Base-by-base conservation (phyloP, 352 stramenopile species). In the Pythium inflatum region DNA sequence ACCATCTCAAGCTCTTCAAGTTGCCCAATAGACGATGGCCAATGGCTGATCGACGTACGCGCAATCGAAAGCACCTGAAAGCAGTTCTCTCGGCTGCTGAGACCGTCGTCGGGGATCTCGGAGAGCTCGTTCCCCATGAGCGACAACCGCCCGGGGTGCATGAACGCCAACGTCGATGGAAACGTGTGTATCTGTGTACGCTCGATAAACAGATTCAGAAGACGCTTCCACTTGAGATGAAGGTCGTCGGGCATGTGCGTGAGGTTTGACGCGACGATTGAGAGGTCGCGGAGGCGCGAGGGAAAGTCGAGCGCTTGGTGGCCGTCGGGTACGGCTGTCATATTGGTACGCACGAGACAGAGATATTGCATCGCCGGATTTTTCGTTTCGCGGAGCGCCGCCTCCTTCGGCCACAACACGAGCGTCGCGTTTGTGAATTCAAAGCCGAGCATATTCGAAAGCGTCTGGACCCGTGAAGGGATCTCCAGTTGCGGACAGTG, bases 371-470 rank as follows among this genome's bases (percentile, higher is more conserved):
- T 28, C 4, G 22, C 43, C 3, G 66, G 51, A 0, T 54, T 25
- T 22, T 55, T 55, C 24, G 3, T 48, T 22, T 67, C 40, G 7
- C 38, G 30, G 2, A 72, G 45, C 14, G 66, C 58, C 3, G 57
- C 49, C 9, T 62, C 31, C 22, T 67, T 25, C 1, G n/a, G 36
- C 66, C 66, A 72, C 14, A 56, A 4, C 1, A 46, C 22, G 3
- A 76, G 31, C 25, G 58, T 76, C 13, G 25, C 43, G 34, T 76
- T 76, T 33, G 27, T 60, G n/a, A 76, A 41, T 28, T 76, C 69
- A 8, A 76, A 34, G 1, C 41, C 22, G 8, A 76, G 31, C 0
- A 76, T 8, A 27, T 69, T 62, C 8, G 20, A 0, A 3, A 76
- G 63, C n/a, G 38, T 50, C 5, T 66, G 57, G 13, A 76, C 40